phyloP scores from a whole-genome alignment of 306 rosid species.

The Abrus pulchellus region DNA sequence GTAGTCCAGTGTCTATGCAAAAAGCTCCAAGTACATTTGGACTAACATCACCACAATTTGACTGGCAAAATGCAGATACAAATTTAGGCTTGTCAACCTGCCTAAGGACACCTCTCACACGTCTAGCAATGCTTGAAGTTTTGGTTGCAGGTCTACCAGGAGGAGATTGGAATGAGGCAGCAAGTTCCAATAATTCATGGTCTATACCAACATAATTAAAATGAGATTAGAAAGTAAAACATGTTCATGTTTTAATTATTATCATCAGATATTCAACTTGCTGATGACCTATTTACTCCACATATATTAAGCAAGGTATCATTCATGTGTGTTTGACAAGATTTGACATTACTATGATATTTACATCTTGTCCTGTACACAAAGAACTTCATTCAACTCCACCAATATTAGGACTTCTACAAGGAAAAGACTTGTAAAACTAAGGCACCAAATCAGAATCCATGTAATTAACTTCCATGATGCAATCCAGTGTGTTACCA shows the following conservation, averaged over 20 bases:
- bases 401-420: neutral
- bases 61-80: constrained; percentile 96
- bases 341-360: neutral
- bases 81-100: constrained; percentile 77
- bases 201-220: constrained; percentile 59
- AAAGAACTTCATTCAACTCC: neutral
- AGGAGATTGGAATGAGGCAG: constrained; percentile 83
- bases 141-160: constrained; percentile 79
- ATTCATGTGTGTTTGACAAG: constrained; percentile 32
- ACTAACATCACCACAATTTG: constrained; percentile 99
- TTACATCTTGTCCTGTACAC: neutral
- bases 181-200: constrained; percentile 87
- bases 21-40: constrained; percentile 94
- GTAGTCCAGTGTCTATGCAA: constrained; percentile 85
- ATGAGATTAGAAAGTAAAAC: constrained; percentile 7
- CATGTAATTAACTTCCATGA: constrained; percentile 1
- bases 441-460: constrained; percentile 14
- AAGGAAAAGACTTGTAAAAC: constrained; percentile 17
- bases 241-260: constrained; percentile 4
- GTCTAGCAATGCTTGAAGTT: constrained; percentile 73
- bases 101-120: constrained; percentile 81
- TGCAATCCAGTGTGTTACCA: constrained; percentile 10
- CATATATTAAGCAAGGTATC: constrained; percentile 18
- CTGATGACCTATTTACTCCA: constrained; percentile 5
- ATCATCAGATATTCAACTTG: constrained; percentile 4